These are phyloP conservation scores for Xylariaceae sp. DNA, from an alignment of 2,329 filamentous ascomycete species.

Conservation along the genomic window DNA sequence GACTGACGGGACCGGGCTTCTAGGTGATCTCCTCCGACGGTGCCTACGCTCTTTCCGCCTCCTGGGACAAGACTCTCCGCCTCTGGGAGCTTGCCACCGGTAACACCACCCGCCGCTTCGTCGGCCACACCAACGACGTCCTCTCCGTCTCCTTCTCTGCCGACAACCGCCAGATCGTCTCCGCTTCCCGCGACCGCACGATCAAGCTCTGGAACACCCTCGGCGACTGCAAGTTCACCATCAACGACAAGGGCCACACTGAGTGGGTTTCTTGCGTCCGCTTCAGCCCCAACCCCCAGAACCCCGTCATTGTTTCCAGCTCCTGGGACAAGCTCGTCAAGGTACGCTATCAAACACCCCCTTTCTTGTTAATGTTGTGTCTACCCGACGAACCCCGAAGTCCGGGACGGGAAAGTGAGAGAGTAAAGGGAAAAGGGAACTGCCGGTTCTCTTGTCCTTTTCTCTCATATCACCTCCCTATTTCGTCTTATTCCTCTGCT, in stretches of 20 bases:
- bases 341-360: constrained; percentile 56
- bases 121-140: constrained; percentile 99
- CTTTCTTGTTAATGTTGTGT: neutral
- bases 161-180: constrained; percentile 99
- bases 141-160: constrained; percentile 99
- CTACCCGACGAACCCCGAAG: neutral
- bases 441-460: neutral
- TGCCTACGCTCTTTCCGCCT: constrained; percentile 96
- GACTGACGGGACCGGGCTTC: constrained; percentile 30
- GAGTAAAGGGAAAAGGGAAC: neutral
- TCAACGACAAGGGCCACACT: constrained; percentile 99
- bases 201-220: constrained; percentile 99
- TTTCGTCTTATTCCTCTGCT: constrained; percentile 19
- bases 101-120: constrained; percentile 95
- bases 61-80: constrained; percentile 99
- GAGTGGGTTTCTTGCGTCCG: constrained; percentile 99
- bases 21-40: constrained; percentile 99
- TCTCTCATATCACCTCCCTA: neutral
- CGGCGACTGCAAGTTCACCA: constrained; percentile 99
- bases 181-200: constrained; percentile 92
- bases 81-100: constrained; percentile 98
- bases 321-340: constrained; percentile 99
- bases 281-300: constrained; percentile 99
- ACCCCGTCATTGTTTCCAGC: constrained; percentile 97
- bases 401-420: neutral